Evolutionary conservation across 371 early-diverging fungal species (phyloP).

Genomic region (Rhizopus delemar): DNA sequence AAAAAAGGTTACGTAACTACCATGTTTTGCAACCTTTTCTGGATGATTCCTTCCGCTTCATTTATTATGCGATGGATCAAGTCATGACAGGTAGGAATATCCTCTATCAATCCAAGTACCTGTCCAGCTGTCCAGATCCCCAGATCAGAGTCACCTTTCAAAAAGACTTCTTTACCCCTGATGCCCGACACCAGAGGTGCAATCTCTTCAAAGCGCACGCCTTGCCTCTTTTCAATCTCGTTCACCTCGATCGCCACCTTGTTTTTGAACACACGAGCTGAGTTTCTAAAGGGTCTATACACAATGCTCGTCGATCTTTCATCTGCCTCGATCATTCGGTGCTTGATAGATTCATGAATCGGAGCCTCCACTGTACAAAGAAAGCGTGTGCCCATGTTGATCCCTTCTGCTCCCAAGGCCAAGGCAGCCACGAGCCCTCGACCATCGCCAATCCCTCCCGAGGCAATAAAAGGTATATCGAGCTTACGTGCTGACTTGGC

Average conservation of each 20-base stretch:
- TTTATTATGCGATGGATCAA: slow-evolving; percentile 53
- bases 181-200: slow-evolving; percentile 65
- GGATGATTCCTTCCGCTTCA: slow-evolving; percentile 56
- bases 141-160: slow-evolving; percentile 55
- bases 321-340: slow-evolving; percentile 64
- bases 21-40: slow-evolving; percentile 16
- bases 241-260: slow-evolving; percentile 68
- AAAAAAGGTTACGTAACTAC: background rate
- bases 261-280: slow-evolving; percentile 73
- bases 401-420: slow-evolving; percentile 71
- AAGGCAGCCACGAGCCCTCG: slow-evolving; percentile 69
- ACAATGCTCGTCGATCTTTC: slow-evolving; percentile 67
- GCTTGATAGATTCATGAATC: slow-evolving; percentile 70
- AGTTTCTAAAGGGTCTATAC: slow-evolving; percentile 76
- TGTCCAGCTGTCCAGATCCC: slow-evolving; percentile 80
- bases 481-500: slow-evolving; percentile 67
- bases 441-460: slow-evolving; percentile 76
- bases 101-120: slow-evolving; percentile 68
- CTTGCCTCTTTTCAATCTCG: slow-evolving; percentile 53
- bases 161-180: slow-evolving; percentile 69
- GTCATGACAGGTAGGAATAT: slow-evolving; percentile 72
- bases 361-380: slow-evolving; percentile 74
- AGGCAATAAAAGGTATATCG: slow-evolving; percentile 69
- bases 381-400: slow-evolving; percentile 85
- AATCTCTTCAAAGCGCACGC: slow-evolving; percentile 66